Conservation (phyloP, 2,329 filamentous ascomycete species). For the Dothiorella sarmentorum region DNA sequence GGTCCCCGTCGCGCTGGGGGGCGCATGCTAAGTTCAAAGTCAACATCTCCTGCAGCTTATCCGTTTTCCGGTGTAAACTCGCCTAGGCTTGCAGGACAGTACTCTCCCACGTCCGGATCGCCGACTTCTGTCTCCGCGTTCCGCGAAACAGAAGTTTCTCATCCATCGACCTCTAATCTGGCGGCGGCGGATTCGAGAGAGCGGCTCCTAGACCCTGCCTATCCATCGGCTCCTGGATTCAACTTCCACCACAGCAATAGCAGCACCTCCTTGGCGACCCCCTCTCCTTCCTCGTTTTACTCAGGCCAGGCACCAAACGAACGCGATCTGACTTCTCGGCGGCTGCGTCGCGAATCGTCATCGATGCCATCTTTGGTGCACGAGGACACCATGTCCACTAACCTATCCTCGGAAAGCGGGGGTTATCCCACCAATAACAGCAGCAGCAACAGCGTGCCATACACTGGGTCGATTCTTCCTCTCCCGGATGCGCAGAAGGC, state of each 20-base stretch:
- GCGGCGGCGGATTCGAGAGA: conserved; percentile 3
- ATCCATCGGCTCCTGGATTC: neutral
- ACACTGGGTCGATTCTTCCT: conserved; percentile 23
- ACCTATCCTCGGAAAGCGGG: conserved; percentile 38
- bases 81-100: conserved; percentile 31
- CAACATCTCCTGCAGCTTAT: conserved; percentile 33
- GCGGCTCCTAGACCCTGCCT: neutral
- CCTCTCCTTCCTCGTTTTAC: neutral
- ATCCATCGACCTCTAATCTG: conserved; percentile 25
- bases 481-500: conserved; percentile 32
- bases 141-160: conserved; percentile 25
- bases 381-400: conserved; percentile 27
- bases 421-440: conserved; percentile 23
- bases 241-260: neutral
- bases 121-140: conserved; percentile 29
- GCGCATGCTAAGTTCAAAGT: conserved; percentile 29
- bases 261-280: neutral
- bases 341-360: conserved; percentile 29
- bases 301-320: neutral
- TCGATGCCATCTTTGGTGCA: conserved; percentile 35
- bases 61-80: conserved; percentile 33
- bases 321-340: conserved; percentile 30
- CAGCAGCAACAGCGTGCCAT: conserved; percentile 18
- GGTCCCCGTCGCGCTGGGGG: conserved; percentile 28
- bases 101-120: conserved; percentile 35